These are phyloP conservation scores for Choanephora cucurbitarum DNA, from an alignment of 371 early-diverging fungal genomes.

Conservation along the genomic window DNA sequence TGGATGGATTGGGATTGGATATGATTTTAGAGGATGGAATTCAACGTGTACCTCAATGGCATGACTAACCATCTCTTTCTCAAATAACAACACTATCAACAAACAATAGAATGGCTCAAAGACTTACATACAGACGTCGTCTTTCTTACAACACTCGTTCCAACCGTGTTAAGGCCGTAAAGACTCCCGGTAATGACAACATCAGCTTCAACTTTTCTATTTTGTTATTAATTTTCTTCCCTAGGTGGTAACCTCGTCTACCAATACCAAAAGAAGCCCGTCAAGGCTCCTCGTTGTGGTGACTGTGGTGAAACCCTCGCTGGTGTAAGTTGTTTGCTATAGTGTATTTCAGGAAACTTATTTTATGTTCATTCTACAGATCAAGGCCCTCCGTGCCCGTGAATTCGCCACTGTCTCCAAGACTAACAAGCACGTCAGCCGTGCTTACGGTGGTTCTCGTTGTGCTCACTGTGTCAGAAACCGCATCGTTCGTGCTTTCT, in stretches of 20 bases:
- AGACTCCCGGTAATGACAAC: slow-evolving; percentile 85
- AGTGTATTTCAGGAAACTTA: too few relatives aligned
- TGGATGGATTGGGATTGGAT: neutral
- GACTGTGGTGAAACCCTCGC: slow-evolving; percentile 92
- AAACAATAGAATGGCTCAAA: slow-evolving; percentile 72
- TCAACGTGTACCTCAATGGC: too few relatives aligned
- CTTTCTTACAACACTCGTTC: slow-evolving; percentile 98
- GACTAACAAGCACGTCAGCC: slow-evolving; percentile 89
- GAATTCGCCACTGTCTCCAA: slow-evolving; percentile 87
- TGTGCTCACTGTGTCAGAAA: slow-evolving; percentile 93
- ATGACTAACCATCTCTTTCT: neutral
- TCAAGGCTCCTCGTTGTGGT: slow-evolving; percentile 93
- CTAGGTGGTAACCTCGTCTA: slow-evolving; percentile 88
- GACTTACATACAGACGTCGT: slow-evolving; percentile 96
- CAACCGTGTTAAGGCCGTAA: slow-evolving; percentile 93
- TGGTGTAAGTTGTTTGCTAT: slow-evolving; percentile 78
- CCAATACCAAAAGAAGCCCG: slow-evolving; percentile 93
- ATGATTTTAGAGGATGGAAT: neutral
- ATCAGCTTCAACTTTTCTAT: neutral
- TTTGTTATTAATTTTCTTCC: neutral
- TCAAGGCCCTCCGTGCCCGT: slow-evolving; percentile 91
- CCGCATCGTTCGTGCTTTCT: slow-evolving; percentile 97
- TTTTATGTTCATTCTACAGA: slow-evolving; percentile 35
- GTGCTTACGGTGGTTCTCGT: slow-evolving; percentile 97
- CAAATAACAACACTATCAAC: neutral